phyloP scores from a whole-genome alignment of 306 rosid species.

The Casuarina glauca region DNA sequence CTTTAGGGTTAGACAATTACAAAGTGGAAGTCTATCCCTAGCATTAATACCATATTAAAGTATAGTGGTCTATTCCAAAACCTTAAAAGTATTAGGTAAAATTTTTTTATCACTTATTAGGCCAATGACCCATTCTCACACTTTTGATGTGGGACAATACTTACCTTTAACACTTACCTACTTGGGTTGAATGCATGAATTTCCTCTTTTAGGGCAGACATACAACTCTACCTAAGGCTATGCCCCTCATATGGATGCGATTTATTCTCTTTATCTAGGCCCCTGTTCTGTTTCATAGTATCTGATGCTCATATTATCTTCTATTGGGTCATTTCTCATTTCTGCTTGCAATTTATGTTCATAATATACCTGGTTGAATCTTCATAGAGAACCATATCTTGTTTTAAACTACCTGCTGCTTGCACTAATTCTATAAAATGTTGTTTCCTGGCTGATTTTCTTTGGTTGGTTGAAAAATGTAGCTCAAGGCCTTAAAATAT shows the following conservation, averaged over 20 bases:
- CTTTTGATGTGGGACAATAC: too few species aligned
- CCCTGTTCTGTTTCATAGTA: not conserved
- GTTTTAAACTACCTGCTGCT: too few species aligned
- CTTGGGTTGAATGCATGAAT: not conserved
- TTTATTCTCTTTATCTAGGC: not conserved
- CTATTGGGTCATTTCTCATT: not conserved
- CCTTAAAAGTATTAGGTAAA: too few species aligned
- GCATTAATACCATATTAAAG: too few species aligned
- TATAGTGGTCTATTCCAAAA: too few species aligned
- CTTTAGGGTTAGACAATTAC: too few species aligned
- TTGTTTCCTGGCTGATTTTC: constrained; percentile 11
- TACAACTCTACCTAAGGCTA: constrained; percentile 6
- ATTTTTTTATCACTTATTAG: too few species aligned
- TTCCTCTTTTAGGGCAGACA: not conserved
- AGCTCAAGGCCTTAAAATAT: constrained; percentile 79
- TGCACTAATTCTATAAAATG: not conserved
- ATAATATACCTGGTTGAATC: too few species aligned
- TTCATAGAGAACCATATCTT: too few species aligned
- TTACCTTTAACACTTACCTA: too few species aligned
- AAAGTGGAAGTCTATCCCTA: too few species aligned
- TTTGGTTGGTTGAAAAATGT: constrained; percentile 28
- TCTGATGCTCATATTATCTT: not conserved
- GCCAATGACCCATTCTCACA: too few species aligned
- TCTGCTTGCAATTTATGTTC: not conserved
- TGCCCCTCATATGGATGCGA: constrained; percentile 6